These are phyloP conservation scores for Mycena floridula DNA, from an alignment of 768 basidiomycete genomes.

Conservation along the genomic window DNA sequence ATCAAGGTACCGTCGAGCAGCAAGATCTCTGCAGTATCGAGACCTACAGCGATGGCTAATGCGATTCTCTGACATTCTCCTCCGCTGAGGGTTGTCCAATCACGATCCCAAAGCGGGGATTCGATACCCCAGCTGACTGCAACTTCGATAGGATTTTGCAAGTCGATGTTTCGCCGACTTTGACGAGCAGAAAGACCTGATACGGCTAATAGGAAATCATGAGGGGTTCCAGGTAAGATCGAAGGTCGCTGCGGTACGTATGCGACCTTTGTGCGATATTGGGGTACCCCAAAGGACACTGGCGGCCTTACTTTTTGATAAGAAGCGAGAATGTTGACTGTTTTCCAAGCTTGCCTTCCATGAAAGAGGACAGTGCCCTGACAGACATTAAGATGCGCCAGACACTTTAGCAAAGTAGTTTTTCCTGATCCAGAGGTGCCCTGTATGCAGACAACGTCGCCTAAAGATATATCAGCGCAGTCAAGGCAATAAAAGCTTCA, in stretches of 20 bases:
- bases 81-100: constrained; percentile 78
- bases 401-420: constrained; percentile 77
- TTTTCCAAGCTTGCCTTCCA: constrained; percentile 46
- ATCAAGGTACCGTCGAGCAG: constrained; percentile 81
- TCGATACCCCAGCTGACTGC: constrained; percentile 64
- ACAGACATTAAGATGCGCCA: constrained; percentile 74
- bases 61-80: constrained; percentile 85
- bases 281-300: constrained; percentile 53
- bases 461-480: too few relatives aligned
- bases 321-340: neutral
- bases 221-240: constrained; percentile 76
- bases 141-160: constrained; percentile 43
- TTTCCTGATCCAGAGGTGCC: constrained; percentile 80
- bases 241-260: constrained; percentile 90
- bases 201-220: constrained; percentile 59
- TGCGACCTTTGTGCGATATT: constrained; percentile 70
- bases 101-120: constrained; percentile 65
- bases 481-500: too few relatives aligned
- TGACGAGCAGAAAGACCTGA: constrained; percentile 44
- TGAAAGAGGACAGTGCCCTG: constrained; percentile 56
- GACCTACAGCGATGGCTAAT: constrained; percentile 65
- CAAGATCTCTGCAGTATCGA: constrained; percentile 72
- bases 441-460: constrained; percentile 73
- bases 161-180: constrained; percentile 16
- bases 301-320: constrained; percentile 33